These are phyloP conservation scores for Coemansia sp. DNA, from an alignment of 192 early-diverging fungal species.

Conservation along the genomic window DNA sequence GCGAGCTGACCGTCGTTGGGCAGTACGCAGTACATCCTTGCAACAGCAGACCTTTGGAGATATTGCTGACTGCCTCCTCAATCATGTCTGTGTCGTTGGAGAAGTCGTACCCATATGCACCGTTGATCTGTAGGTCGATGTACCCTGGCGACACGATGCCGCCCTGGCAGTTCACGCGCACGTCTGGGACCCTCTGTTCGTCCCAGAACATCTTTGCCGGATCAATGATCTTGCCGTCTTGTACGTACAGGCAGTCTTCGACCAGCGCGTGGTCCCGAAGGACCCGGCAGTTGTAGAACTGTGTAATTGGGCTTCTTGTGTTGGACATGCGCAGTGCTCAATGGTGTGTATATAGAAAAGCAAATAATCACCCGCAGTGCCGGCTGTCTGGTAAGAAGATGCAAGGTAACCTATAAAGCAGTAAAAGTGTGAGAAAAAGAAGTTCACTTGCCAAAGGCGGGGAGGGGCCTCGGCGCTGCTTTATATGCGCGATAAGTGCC, in stretches of 20 bases:
- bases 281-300: slow-evolving; percentile 75
- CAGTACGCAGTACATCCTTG: slow-evolving; percentile 80
- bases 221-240: slow-evolving; percentile 75
- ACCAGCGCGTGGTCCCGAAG: slow-evolving; percentile 73
- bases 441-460: not conserved
- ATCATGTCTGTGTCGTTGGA: slow-evolving; percentile 61
- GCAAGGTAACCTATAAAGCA: not conserved
- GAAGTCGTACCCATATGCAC: slow-evolving; percentile 80
- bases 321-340: slow-evolving; percentile 6
- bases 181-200: slow-evolving; percentile 61
- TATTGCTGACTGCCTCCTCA: slow-evolving; percentile 60
- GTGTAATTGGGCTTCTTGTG: slow-evolving; percentile 45
- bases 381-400: not conserved
- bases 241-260: slow-evolving; percentile 71
- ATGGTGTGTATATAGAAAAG: not conserved
- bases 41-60: slow-evolving; percentile 71
- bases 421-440: not conserved
- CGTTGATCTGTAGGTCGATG: slow-evolving; percentile 81
- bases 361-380: not conserved
- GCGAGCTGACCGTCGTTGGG: slow-evolving; percentile 76
- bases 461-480: not conserved
- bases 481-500: slow-evolving; percentile 1
- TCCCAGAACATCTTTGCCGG: slow-evolving; percentile 69
- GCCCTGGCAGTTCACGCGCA: slow-evolving; percentile 69
- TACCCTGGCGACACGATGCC: slow-evolving; percentile 74